phyloP scores from a whole-genome alignment of 73 alveolate species.

The Paramecium caudatum region DNA sequence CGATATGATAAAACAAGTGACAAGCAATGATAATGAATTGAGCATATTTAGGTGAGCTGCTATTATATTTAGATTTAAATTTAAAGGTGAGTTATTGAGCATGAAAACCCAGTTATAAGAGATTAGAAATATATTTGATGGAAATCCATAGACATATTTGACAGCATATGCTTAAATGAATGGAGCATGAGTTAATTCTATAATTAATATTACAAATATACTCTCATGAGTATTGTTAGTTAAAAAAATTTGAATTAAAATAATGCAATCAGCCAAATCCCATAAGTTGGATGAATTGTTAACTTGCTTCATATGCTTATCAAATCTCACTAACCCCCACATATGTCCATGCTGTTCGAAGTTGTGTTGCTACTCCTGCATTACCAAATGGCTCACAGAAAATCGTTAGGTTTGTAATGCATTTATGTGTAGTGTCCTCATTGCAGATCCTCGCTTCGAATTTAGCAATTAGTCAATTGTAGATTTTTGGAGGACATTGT shows the following conservation, averaged over 20 bases:
- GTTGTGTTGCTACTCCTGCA: conserved; percentile 93
- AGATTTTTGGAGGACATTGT: conserved; percentile 85
- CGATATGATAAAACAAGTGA: not conserved
- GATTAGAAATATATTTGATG: not conserved
- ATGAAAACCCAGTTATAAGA: conserved; percentile 1
- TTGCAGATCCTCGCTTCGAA: conserved; percentile 87
- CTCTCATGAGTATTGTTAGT: too few relatives aligned
- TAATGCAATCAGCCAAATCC: conserved; percentile 32
- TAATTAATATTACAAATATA: too few relatives aligned
- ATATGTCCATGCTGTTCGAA: conserved; percentile 97
- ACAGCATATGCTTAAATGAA: conserved; percentile 36
- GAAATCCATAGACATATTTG: conserved; percentile 7
- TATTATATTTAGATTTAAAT: not conserved
- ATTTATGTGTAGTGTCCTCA: conserved; percentile 88
- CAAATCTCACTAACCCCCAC: conserved; percentile 87
- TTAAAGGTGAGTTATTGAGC: not conserved
- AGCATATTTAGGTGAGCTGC: not conserved
- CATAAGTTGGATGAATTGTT: conserved; percentile 88
- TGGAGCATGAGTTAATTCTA: conserved; percentile 41
- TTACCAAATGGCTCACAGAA: conserved; percentile 92
- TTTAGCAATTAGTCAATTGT: conserved; percentile 88
- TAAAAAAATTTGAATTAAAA: conserved; percentile 44
- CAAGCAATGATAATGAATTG: conserved; percentile 30
- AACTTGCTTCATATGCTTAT: conserved; percentile 93
- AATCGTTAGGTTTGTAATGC: conserved; percentile 76